Conservation (phyloP, 352 stramenopile species). For the Globisporangium orthogonon region DNA sequence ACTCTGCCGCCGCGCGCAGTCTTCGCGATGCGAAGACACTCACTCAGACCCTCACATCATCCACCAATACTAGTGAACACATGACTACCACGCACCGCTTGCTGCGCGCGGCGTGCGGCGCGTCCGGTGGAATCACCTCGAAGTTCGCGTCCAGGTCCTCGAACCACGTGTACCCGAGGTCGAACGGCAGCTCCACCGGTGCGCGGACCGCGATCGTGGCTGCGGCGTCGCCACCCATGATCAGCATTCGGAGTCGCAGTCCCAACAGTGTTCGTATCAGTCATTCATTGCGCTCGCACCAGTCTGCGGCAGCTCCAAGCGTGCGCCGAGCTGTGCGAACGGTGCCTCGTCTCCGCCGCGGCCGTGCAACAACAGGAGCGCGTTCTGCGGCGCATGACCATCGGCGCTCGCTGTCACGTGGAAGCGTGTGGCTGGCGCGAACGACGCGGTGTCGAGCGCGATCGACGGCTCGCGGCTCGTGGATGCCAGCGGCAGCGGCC, state of each 20-base stretch:
- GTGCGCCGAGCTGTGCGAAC: constrained; percentile 38
- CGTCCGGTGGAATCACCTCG: constrained; percentile 35
- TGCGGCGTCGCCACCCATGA: constrained; percentile 2
- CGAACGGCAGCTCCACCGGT: constrained; percentile 46
- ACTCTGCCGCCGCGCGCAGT: constrained; percentile 25
- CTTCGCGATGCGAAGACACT: constrained; percentile 9
- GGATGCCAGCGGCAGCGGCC: constrained; percentile 2
- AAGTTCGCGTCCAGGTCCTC: constrained; percentile 45
- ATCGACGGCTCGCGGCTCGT: constrained; percentile 12
- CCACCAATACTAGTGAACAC: too few relatives aligned
- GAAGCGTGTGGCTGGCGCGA: constrained; percentile 18
- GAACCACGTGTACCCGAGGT: constrained; percentile 46
- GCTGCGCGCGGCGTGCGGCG: constrained; percentile 31
- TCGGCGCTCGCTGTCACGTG: constrained; percentile 14
- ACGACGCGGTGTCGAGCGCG: constrained; percentile 7
- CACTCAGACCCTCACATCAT: too few relatives aligned
- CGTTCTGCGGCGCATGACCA: constrained; percentile 32
- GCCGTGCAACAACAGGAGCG: constrained; percentile 58
- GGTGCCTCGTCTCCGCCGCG: constrained; percentile 46
- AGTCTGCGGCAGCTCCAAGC: constrained; percentile 63
- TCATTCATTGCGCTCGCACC: constrained; percentile 17
- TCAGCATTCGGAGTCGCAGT: background rate
- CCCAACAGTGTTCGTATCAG: background rate
- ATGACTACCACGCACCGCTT: constrained; percentile 18
- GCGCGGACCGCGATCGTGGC: constrained; percentile 44